Percentiles rank a stretch among this genome's conserved stretches.
These are phyloP conservation scores for Coriaria nepalensis DNA, from an alignment of 306 rosid genomes.

Conservation along the genomic window DNA sequence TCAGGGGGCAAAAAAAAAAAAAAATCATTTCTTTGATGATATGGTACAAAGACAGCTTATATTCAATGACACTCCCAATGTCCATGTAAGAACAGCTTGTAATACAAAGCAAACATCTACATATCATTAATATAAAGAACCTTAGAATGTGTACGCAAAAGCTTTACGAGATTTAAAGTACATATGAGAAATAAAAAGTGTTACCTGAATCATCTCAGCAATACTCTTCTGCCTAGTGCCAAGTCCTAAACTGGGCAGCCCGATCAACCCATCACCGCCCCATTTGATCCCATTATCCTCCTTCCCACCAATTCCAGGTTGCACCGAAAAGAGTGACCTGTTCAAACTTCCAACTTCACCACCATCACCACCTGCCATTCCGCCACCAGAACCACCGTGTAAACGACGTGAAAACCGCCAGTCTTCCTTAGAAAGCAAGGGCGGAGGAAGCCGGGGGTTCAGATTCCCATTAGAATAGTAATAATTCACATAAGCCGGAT, in stretches of 20 bases:
- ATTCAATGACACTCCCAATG: too few species aligned
- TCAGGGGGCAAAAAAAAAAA: too few species aligned
- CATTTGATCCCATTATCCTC: slow-evolving; percentile 24
- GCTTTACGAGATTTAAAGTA: neutral
- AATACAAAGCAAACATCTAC: too few species aligned
- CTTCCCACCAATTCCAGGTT: slow-evolving; percentile 23
- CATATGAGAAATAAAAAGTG: neutral
- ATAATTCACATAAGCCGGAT: slow-evolving; percentile 30
- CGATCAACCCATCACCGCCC: slow-evolving; percentile 31
- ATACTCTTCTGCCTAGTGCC: slow-evolving; percentile 29
- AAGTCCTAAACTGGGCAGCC: slow-evolving; percentile 27
- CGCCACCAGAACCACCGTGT: slow-evolving; percentile 26
- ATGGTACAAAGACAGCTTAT: too few species aligned
- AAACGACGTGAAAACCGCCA: slow-evolving; percentile 39
- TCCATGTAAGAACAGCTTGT: too few species aligned
- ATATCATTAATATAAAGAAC: too few species aligned
- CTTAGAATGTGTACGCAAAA: too few species aligned
- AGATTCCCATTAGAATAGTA: slow-evolving; percentile 37
- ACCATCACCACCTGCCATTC: slow-evolving; percentile 20
- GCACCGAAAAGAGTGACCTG: slow-evolving; percentile 29
- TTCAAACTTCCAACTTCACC: slow-evolving; percentile 13
- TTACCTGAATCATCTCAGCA: slow-evolving; percentile 31
- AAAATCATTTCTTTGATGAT: too few species aligned
- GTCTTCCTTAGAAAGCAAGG: slow-evolving; percentile 35
- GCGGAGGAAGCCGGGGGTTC: slow-evolving; percentile 45